Evolutionary conservation across 306 rosid genomes (phyloP).

Genomic region (Medicago ruthenica): DNA sequence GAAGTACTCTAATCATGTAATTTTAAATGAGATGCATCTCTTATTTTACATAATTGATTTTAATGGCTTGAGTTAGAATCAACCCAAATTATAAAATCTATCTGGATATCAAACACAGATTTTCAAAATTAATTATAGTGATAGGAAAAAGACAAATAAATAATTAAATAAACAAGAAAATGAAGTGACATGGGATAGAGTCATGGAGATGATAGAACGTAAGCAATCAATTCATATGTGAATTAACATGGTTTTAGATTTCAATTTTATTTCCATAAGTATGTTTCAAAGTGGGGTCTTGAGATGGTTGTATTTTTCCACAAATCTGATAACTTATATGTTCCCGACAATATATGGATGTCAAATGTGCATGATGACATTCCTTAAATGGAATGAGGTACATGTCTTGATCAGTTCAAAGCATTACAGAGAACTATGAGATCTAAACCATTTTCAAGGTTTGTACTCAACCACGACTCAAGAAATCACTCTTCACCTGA

Average conservation of each 20-base stretch:
- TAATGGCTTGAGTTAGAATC: background rate
- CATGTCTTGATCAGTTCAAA: conserved; percentile 52
- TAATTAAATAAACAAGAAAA: background rate
- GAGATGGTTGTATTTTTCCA: conserved; percentile 51
- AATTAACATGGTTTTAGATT: conserved; percentile 49
- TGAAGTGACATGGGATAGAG: conserved; percentile 45
- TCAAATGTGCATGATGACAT: conserved; percentile 72
- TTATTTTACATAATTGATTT: background rate
- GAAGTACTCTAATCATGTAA: background rate
- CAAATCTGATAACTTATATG: conserved; percentile 72
- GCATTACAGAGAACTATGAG: conserved; percentile 49
- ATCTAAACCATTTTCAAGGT: conserved; percentile 55
- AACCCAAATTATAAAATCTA: background rate
- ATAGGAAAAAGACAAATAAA: conserved; percentile 40
- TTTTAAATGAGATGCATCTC: background rate
- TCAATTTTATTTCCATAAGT: conserved; percentile 48
- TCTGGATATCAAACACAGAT: background rate
- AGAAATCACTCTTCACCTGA: conserved; percentile 33
- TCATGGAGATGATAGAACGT: conserved; percentile 54
- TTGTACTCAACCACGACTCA: conserved; percentile 39
- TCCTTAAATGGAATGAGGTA: conserved; percentile 65
- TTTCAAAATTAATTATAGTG: background rate
- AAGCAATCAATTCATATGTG: conserved; percentile 55
- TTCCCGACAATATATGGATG: conserved; percentile 85
- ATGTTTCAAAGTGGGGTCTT: conserved; percentile 43